Evolutionary conservation across 768 basidiomycete genomes (phyloP), one percentile per base, ranked within the genome.

Genomic region (Postia placenta): DNA sequence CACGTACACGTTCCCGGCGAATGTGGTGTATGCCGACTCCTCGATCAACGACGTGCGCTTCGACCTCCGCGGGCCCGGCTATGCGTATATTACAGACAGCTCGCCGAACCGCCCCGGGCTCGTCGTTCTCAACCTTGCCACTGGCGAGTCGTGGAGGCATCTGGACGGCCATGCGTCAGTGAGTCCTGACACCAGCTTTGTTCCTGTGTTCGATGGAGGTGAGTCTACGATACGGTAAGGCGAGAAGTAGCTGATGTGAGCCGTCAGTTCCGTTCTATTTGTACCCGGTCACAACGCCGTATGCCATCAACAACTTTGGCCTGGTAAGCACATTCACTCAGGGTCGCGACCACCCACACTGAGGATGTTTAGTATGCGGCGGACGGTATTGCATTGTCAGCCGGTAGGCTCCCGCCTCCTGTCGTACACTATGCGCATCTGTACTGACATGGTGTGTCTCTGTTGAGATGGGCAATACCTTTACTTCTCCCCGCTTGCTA

Each of bases 1-100:
- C 17, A 54, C 48, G 6, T 54, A 56, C 43, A 57, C 54, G 11
- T 57, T 60, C 44, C 59, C 59, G 5, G 37, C 50, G 3, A 42
- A 28, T n/a, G 55, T 58, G 2, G 59, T 55, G 1, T 52, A 49
- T 20, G 49, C 59, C 15, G 59, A 60, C 45, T 56, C 57, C 24
- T 54, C 52, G 2, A 35, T 60, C 22, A 60, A 60, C 45, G 59
- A 60, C 27, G 55, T 60, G 12, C 39, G 59, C 19, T 51, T 60
- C 42, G 59, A 60, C 40, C 51, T 60, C 12, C 56, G 59, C 22
- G 56, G 56, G 2, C 45, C 48, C 6, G 56, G 56, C n/a, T 52
- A 55, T 28, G 56, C 56, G 15, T 58, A 58, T 49, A 50, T 58
- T 25, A 52, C 56, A 4, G 56, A 58, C 42, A 58, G 51, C 42